Base-by-base conservation (phyloP, 306 rosid species). In the Lagenaria siceraria region DNA sequence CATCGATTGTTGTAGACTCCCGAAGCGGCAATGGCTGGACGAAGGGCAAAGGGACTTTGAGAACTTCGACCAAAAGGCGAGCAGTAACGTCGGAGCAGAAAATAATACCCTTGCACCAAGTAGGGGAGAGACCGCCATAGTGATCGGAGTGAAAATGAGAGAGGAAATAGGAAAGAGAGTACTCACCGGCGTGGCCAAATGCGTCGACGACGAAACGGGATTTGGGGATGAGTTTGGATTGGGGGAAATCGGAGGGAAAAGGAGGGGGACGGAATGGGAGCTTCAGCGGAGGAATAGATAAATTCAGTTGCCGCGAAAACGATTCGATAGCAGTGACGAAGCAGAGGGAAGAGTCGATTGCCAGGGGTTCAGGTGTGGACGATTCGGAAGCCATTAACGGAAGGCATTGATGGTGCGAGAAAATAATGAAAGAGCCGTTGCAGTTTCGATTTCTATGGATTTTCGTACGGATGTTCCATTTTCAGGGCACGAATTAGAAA, bases 91-190 rank as follows among this genome's bases (percentile, higher is more conserved):
- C 22, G 51, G 98, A 94, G 87, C 94, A 94, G 77, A 78, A 94
- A 71, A 94, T 77, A 54, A 94, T 27, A 64, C 98, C 98, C 78
- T 61, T 83, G 54, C 86, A 85, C 98, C 98, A 94, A 65, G 63
- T 70, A 74, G 88, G 36, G 81, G 88, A 55, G 84, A 94, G 98
- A 48, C 94, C 96, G 49, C 82, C 6, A 82, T 93, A 93, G 87
- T 91, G 98, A 40, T 93, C 98, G 64, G 94, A 91, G 87, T 93
- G 98, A 85, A 91, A 93, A 74, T 93, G 97, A 77, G 98, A 88
- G 70, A 93, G 98, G 86, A 93, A 93, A 89, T 91, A 91, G 54
- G 97, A 79, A 74, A 85, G 78, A 68, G 92, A 90, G 83, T 56
- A 83, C 33, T 79, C 81, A 43, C 87, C 89, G 43, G 96, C 83